These are phyloP conservation scores for Malassezia vespertilionis DNA, from an alignment of 1,284 basidiomycete genomes.

Conservation along the genomic window DNA sequence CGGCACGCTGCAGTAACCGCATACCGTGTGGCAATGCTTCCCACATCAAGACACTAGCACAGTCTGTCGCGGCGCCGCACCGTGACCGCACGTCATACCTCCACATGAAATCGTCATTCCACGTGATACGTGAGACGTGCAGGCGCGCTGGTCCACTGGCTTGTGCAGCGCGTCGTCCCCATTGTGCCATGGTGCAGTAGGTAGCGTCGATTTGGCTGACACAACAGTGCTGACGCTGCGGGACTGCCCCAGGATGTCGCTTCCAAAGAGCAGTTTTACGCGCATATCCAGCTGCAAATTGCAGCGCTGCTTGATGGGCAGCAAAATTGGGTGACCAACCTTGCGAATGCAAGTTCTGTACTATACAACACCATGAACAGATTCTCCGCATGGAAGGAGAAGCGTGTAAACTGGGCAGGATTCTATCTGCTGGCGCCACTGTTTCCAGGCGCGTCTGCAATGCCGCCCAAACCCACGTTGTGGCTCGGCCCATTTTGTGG, in stretches of 20 bases:
- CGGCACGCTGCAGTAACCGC: too few relatives aligned
- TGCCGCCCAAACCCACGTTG: slow-evolving; percentile 26
- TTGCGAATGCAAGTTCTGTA: slow-evolving; percentile 39
- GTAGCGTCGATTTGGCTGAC: neutral
- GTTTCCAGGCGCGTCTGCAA: slow-evolving; percentile 24
- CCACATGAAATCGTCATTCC: too few relatives aligned
- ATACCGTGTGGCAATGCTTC: too few relatives aligned
- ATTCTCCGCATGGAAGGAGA: slow-evolving; percentile 25
- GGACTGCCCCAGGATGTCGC: slow-evolving; percentile 56
- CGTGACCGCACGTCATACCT: too few relatives aligned
- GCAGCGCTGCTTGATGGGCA: slow-evolving; percentile 32
- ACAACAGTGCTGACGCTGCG: slow-evolving; percentile 55
- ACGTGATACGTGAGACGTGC: too few relatives aligned
- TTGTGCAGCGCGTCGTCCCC: too few relatives aligned
- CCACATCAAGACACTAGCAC: too few relatives aligned
- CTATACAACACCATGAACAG: slow-evolving; percentile 40
- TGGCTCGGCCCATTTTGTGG: slow-evolving; percentile 49
- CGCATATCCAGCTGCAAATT: slow-evolving; percentile 40
- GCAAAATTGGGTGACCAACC: slow-evolving; percentile 39
- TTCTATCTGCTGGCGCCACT: slow-evolving; percentile 49
- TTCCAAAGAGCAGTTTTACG: slow-evolving; percentile 45
- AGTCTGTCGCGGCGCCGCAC: too few relatives aligned
- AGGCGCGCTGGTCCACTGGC: too few relatives aligned
- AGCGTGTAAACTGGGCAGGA: slow-evolving; percentile 47
- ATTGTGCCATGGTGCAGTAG: slow-evolving; percentile 16